A percentile compares a stretch with the other conserved stretches of the same genome.
phyloP scores from a whole-genome alignment of 495 filamentous ascomycete species.

The Pseudomonodictys pantanalensis region DNA sequence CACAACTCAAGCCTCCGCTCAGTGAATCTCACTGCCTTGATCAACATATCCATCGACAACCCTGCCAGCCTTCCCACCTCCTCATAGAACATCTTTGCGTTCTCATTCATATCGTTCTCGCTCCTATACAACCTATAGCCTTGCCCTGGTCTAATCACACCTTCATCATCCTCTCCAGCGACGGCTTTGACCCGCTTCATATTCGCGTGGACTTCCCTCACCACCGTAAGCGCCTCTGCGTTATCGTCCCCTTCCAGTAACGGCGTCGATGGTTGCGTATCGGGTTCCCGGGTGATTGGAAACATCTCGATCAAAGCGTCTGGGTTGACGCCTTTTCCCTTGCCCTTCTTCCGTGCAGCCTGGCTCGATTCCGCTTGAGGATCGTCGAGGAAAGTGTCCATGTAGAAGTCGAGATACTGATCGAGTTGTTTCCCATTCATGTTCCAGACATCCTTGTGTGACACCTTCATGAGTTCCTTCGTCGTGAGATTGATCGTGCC shows the following conservation, averaged over 20 bases:
- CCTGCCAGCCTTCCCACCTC: constrained; percentile 52
- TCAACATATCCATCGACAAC: constrained; percentile 48
- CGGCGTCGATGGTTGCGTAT: background rate
- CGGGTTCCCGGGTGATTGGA: constrained; percentile 36
- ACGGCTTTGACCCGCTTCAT: constrained; percentile 33
- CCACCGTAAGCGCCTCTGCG: constrained; percentile 33
- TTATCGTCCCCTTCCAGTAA: background rate
- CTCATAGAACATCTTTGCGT: constrained; percentile 55
- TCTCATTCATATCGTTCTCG: constrained; percentile 55
- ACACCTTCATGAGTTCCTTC: constrained; percentile 45
- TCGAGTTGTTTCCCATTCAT: constrained; percentile 70
- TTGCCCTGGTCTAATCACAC: constrained; percentile 50
- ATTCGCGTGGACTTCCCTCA: constrained; percentile 43
- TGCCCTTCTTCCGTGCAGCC: constrained; percentile 4
- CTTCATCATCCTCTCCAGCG: constrained; percentile 30
- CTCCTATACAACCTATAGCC: constrained; percentile 57
- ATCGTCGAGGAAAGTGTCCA: constrained; percentile 62
- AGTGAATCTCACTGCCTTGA: constrained; percentile 48
- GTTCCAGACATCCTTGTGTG: constrained; percentile 63
- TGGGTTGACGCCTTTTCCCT: constrained; percentile 31
- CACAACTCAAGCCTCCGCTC: constrained; percentile 49
- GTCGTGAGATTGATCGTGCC: constrained; percentile 2
- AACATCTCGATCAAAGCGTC: constrained; percentile 54
- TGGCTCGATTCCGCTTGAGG: background rate
- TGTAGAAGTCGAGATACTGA: constrained; percentile 86